Percentiles rank a stretch among this genome's conserved stretches.
phyloP scores from a whole-genome alignment of 192 early-diverging fungal species.

The Gigaspora rosea region DNA sequence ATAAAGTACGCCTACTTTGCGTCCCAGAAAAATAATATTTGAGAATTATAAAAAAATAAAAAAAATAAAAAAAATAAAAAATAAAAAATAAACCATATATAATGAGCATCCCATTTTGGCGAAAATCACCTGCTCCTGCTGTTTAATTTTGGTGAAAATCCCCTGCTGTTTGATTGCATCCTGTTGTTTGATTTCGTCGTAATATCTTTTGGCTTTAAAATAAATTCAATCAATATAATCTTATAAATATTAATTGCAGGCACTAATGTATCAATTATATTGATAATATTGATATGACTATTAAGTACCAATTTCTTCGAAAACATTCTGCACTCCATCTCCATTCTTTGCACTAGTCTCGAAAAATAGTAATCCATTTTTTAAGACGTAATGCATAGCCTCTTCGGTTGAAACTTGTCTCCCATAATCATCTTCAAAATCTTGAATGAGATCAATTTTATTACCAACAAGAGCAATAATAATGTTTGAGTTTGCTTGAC shows the following conservation, averaged over 20 bases:
- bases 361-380: constrained; percentile 79
- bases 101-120: no score
- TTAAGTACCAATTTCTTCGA: constrained; percentile 77
- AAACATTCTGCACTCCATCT: constrained; percentile 82
- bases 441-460: constrained; percentile 81
- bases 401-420: constrained; percentile 76
- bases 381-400: constrained; percentile 76
- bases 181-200: no score
- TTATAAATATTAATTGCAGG: not conserved
- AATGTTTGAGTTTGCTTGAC: constrained; percentile 92
- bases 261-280: not conserved
- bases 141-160: no score
- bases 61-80: no score
- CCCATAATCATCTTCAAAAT: constrained; percentile 46
- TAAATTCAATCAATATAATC: not conserved
- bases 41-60: no score
- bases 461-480: constrained; percentile 96
- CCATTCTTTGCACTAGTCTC: constrained; percentile 91
- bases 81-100: no score
- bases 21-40: no score
- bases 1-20: no score
- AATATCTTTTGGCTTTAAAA: constrained; percentile 45
- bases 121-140: no score
- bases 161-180: no score
- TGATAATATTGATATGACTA: not conserved